Percentiles rank a stretch among this genome's conserved stretches.
Conservation (phyloP, 1,284 basidiomycete genomes). For the Ceraceosorus guamensis region DNA sequence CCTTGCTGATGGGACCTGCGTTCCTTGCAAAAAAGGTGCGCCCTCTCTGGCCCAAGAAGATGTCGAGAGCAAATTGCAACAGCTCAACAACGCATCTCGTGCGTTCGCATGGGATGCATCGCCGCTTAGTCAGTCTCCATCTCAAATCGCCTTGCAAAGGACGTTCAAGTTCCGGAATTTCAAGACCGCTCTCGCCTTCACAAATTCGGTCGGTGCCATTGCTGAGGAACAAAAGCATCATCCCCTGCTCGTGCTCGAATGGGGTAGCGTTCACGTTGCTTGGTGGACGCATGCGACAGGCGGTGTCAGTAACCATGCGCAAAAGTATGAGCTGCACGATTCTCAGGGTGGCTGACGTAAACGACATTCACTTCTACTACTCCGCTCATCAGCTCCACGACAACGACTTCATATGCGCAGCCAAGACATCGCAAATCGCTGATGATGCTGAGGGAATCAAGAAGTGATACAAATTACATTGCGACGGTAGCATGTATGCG, state of each 20-base stretch:
- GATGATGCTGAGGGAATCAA: conserved; percentile 28
- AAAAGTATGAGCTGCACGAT: too few species aligned
- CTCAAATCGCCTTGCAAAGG: conserved; percentile 24
- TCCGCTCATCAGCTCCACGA: conserved; percentile 28
- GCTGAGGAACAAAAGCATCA: conserved; percentile 41
- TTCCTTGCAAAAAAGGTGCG: not conserved
- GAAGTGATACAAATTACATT: too few species aligned
- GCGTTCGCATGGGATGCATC: not conserved
- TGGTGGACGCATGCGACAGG: conserved; percentile 47
- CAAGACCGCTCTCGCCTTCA: conserved; percentile 27
- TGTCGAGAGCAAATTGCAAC: not conserved
- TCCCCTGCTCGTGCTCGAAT: conserved; percentile 41
- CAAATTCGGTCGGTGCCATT: conserved; percentile 21
- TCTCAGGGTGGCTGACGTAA: not conserved
- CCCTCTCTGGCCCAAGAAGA: not conserved
- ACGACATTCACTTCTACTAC: not conserved
- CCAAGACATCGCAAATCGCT: conserved; percentile 39
- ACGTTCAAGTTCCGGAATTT: conserved; percentile 41
- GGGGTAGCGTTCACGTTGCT: conserved; percentile 40
- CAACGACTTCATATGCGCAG: conserved; percentile 47
- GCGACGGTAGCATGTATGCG: too few species aligned
- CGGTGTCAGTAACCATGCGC: conserved; percentile 27
- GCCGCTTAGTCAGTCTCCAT: too few species aligned
- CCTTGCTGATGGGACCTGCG: not conserved
- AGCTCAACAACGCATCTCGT: not conserved